Evolutionary conservation across 257 asterid genomes (phyloP).

Genomic region (Penstemon davidsonii): DNA sequence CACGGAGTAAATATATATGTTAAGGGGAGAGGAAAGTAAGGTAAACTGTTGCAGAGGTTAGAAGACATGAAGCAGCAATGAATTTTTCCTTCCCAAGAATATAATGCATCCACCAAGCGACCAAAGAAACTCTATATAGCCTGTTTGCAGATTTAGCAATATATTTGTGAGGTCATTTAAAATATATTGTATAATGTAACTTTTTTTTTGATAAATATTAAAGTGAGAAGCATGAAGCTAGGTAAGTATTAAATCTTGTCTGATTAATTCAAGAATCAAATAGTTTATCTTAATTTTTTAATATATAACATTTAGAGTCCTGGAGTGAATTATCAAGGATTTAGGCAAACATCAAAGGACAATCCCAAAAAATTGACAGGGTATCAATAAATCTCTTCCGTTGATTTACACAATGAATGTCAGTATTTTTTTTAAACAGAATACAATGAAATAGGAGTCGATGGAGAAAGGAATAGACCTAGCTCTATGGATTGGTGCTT

Average conservation of each 20-base stretch:
- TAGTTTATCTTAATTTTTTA: not conserved
- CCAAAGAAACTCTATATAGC: slow-evolving; percentile 44
- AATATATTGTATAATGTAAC: not conserved
- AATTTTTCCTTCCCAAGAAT: slow-evolving; percentile 49
- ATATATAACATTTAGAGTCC: too few relatives aligned
- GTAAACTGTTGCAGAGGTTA: slow-evolving; percentile 48
- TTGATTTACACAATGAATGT: too few relatives aligned
- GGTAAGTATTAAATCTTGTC: not conserved
- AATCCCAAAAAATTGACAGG: too few relatives aligned
- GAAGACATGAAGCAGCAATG: slow-evolving; percentile 52
- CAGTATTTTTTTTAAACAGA: too few relatives aligned
- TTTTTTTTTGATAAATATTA: not conserved
- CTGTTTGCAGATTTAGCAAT: slow-evolving; percentile 29
- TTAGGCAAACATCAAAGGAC: too few relatives aligned
- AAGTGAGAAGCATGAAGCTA: not conserved
- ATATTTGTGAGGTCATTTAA: not conserved
- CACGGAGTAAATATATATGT: slow-evolving; percentile 63
- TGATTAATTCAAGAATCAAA: not conserved
- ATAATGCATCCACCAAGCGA: slow-evolving; percentile 39
- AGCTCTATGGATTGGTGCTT: slow-evolving; percentile 60
- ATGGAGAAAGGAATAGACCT: slow-evolving; percentile 31
- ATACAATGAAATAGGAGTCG: not conserved
- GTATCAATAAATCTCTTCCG: too few relatives aligned
- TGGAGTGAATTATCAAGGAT: too few relatives aligned
- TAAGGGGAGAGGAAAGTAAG: slow-evolving; percentile 55